Conservation (phyloP, 805 yeast species). For the Monosporozyma unispora region DNA sequence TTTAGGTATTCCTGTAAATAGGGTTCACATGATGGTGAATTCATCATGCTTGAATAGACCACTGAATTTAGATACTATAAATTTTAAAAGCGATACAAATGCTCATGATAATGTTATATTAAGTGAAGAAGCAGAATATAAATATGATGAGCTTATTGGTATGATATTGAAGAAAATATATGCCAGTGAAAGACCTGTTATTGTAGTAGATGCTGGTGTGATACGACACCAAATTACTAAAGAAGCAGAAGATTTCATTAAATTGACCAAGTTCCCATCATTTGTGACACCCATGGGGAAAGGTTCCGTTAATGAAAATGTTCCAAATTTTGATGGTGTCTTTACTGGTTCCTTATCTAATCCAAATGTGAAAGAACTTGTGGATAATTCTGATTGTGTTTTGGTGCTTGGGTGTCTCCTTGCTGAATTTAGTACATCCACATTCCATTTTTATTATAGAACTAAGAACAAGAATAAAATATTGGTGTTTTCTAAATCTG, state of each 20-base stretch:
- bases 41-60: conserved; percentile 44
- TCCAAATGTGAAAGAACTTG: conserved; percentile 59
- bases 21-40: conserved; percentile 50
- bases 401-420: conserved; percentile 66
- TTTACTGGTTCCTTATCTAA: conserved; percentile 65
- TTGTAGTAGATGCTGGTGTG: conserved; percentile 76
- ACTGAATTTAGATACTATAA: conserved; percentile 36
- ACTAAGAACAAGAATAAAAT: conserved; percentile 45
- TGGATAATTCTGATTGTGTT: conserved; percentile 60
- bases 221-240: conserved; percentile 51
- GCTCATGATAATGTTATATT: conserved; percentile 35
- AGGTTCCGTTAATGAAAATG: conserved; percentile 56
- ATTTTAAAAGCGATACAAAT: conserved; percentile 12
- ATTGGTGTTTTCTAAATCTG: conserved; percentile 59
- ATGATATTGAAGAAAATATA: conserved; percentile 39
- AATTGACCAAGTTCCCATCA: conserved; percentile 60
- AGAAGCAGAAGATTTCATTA: conserved; percentile 48
- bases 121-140: conserved; percentile 36
- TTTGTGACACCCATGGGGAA: conserved; percentile 84
- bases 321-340: conserved; percentile 64
- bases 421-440: conserved; percentile 79
- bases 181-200: conserved; percentile 51
- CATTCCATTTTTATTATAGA: conserved; percentile 59
- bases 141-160: conserved; percentile 39
- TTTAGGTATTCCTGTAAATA: conserved; percentile 67